phyloP scores from a whole-genome alignment of 2,329 filamentous ascomycete species.

The Exophiala lecanii-corni region DNA sequence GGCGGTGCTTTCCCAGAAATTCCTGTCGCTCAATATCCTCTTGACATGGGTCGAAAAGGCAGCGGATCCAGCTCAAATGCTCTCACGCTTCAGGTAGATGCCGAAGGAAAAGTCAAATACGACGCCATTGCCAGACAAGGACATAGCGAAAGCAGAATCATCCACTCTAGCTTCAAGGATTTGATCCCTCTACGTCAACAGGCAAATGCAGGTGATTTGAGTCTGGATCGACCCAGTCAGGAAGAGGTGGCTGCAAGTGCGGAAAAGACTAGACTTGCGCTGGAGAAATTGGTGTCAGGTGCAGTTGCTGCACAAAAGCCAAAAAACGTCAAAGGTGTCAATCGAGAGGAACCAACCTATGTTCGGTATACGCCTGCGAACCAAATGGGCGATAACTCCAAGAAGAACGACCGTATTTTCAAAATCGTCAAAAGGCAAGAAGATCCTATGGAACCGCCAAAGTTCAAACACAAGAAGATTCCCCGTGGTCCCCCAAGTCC shows the following conservation, averaged over 20 bases:
- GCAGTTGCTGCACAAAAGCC: constrained; percentile 90
- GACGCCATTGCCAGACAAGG: constrained; percentile 89
- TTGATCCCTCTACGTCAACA: constrained; percentile 89
- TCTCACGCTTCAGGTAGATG: constrained; percentile 85
- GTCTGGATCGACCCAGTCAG: constrained; percentile 75
- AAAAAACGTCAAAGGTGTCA: constrained; percentile 81
- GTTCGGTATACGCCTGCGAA: constrained; percentile 93
- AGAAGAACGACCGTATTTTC: constrained; percentile 93
- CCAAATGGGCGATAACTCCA: constrained; percentile 84
- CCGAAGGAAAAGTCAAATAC: constrained; percentile 90
- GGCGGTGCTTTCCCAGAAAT: constrained; percentile 95
- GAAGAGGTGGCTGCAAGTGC: constrained; percentile 80
- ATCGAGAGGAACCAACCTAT: constrained; percentile 80
- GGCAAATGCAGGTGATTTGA: constrained; percentile 87
- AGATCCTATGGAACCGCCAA: constrained; percentile 94
- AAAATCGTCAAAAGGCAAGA: constrained; percentile 94
- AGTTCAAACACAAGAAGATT: constrained; percentile 99
- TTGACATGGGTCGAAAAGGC: constrained; percentile 85
- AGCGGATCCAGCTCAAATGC: constrained; percentile 69
- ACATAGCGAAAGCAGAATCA: constrained; percentile 74
- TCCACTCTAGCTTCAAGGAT: constrained; percentile 95
- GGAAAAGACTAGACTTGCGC: constrained; percentile 80
- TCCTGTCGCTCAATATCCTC: constrained; percentile 87
- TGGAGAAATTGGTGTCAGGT: constrained; percentile 75
- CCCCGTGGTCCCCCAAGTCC: constrained; percentile 83